Conservation (phyloP, 305 asterid genomes). For the Plantago coronopus region DNA sequence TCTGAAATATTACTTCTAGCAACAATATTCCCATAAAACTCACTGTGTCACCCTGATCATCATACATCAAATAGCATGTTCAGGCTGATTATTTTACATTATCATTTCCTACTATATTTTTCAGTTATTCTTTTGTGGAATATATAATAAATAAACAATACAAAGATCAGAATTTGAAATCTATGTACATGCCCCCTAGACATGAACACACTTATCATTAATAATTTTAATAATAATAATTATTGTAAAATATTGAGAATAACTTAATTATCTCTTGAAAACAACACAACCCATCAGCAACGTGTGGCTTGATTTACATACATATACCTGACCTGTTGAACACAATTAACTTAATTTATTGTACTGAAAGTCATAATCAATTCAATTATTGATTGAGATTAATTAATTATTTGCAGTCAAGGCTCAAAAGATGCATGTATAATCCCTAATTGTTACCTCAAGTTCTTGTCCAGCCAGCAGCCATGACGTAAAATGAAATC, state of each 20-base stretch:
- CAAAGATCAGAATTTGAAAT: conserved; percentile 16
- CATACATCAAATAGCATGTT: too few relatives aligned
- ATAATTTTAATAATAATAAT: not conserved
- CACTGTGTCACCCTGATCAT: too few relatives aligned
- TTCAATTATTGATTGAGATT: too few relatives aligned
- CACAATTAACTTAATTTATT: too few relatives aligned
- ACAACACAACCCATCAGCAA: conserved; percentile 25
- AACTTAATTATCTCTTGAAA: conserved; percentile 22
- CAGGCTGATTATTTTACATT: too few relatives aligned
- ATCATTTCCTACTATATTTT: too few relatives aligned
- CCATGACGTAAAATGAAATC: conserved; percentile 1
- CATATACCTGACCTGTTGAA: too few relatives aligned
- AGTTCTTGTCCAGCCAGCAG: not conserved
- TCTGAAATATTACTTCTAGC: too few relatives aligned
- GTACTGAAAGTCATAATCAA: too few relatives aligned
- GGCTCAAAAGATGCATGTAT: conserved; percentile 1
- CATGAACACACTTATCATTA: conserved; percentile 14
- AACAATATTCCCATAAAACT: too few relatives aligned
- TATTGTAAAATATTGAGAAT: not conserved
- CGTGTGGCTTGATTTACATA: conserved; percentile 24
- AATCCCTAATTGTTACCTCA: not conserved
- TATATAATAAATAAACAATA: not conserved
- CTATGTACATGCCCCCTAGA: conserved; percentile 34
- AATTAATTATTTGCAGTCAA: too few relatives aligned
- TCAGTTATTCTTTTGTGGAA: not conserved